phyloP scores from a whole-genome alignment of 305 asterid genomes.

The Plantago lanceolata region DNA sequence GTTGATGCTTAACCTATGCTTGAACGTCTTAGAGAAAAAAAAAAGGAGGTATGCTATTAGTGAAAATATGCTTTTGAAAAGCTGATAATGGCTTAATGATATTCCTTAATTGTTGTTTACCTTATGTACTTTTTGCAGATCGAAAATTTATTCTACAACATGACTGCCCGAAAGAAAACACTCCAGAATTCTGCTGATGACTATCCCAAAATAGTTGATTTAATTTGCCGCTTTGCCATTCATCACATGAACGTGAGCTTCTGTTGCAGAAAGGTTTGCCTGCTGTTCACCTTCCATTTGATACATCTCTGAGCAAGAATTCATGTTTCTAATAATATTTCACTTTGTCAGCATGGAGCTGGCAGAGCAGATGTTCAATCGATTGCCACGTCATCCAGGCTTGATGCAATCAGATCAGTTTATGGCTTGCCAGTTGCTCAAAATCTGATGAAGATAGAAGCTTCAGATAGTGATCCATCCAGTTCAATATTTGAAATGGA shows the following conservation, averaged over 20 bases:
- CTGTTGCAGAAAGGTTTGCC: slow-evolving; percentile 90
- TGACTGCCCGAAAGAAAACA: slow-evolving; percentile 88
- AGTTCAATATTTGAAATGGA: slow-evolving; percentile 65
- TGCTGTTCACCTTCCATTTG: slow-evolving; percentile 19
- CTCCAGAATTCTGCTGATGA: slow-evolving; percentile 93
- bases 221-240: slow-evolving; percentile 82
- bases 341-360: slow-evolving; percentile 72
- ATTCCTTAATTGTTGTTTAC: background rate
- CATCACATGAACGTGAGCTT: slow-evolving; percentile 76
- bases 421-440: slow-evolving; percentile 80
- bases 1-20: slow-evolving; percentile 11
- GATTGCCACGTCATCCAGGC: slow-evolving; percentile 65
- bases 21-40: background rate
- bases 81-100: background rate
- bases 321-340: slow-evolving; percentile 14
- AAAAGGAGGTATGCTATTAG: slow-evolving; percentile 16
- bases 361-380: slow-evolving; percentile 88
- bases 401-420: slow-evolving; percentile 82
- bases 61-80: background rate
- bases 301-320: slow-evolving; percentile 21
- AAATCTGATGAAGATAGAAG: slow-evolving; percentile 64
- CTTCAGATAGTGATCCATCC: slow-evolving; percentile 57
- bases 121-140: slow-evolving; percentile 42
- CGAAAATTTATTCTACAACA: slow-evolving; percentile 87
- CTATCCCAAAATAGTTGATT: slow-evolving; percentile 84